phyloP scores from a whole-genome alignment of 1,139 yeast species.

The Scheffersomyces illinoinensis region DNA sequence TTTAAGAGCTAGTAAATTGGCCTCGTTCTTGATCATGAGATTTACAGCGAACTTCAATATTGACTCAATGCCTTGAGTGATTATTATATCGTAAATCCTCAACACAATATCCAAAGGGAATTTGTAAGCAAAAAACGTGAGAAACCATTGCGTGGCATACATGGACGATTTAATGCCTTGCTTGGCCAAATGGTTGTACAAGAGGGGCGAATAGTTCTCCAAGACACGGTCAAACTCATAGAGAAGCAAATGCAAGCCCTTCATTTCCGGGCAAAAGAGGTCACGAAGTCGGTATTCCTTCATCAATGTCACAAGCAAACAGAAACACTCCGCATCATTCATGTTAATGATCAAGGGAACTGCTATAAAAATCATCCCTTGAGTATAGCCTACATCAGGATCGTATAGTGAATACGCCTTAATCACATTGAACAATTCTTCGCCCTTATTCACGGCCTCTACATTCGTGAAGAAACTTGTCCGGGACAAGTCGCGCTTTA shows the following conservation, averaged over 20 bases:
- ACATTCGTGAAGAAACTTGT: conserved; percentile 77
- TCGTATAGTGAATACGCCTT: conserved; percentile 86
- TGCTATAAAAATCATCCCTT: conserved; percentile 92
- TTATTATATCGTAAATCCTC: conserved; percentile 78
- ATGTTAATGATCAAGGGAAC: conserved; percentile 83
- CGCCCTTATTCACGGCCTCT: conserved; percentile 49
- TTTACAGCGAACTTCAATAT: conserved; percentile 79
- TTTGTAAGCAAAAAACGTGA: conserved; percentile 90
- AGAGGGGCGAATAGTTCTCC: conserved; percentile 66
- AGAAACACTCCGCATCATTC: conserved; percentile 83
- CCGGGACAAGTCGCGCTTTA: conserved; percentile 78
- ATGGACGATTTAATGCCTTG: conserved; percentile 88
- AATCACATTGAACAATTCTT: conserved; percentile 69
- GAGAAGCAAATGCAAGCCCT: conserved; percentile 79
- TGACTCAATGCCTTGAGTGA: conserved; percentile 88
- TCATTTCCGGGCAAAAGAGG: conserved; percentile 86
- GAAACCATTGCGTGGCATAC: conserved; percentile 97
- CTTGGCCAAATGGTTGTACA: conserved; percentile 73
- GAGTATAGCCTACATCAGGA: conserved; percentile 94
- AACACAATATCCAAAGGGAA: conserved; percentile 84
- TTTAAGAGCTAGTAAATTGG: conserved; percentile 55
- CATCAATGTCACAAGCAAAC: conserved; percentile 80
- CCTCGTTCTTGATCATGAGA: conserved; percentile 67
- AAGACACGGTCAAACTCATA: conserved; percentile 87
- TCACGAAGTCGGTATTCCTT: conserved; percentile 76